phyloP scores from a whole-genome alignment of 73 alveolate species.

The Blepharisma japonicum region DNA sequence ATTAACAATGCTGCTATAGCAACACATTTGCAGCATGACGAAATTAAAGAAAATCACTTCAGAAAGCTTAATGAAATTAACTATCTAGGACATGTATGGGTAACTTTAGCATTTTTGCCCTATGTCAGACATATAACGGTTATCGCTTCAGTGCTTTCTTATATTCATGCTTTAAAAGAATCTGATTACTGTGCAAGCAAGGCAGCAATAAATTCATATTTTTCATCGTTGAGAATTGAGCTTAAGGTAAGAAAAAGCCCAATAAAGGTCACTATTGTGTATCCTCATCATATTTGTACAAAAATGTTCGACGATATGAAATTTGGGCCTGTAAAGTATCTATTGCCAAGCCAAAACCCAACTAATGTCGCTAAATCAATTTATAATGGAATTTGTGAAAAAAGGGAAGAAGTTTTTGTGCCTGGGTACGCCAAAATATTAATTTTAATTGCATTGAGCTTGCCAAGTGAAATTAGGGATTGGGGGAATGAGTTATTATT shows the following conservation, averaged over 20 bases:
- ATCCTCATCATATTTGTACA: slow-evolving; percentile 5
- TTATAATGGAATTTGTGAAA: slow-evolving; percentile 9
- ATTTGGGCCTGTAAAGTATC: background rate
- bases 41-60: background rate
- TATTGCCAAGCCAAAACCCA: background rate
- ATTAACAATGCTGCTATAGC: slow-evolving; percentile 17
- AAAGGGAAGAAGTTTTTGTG: slow-evolving; percentile 7
- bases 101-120: background rate
- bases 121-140: background rate
- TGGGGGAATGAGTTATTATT: no score
- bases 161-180: background rate
- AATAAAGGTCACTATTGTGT: background rate
- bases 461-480: background rate
- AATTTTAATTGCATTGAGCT: background rate
- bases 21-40: background rate
- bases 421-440: background rate
- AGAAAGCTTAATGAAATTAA: background rate
- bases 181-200: slow-evolving; percentile 19
- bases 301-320: background rate
- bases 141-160: background rate
- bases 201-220: background rate
- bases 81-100: slow-evolving; percentile 2
- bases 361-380: background rate
- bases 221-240: background rate
- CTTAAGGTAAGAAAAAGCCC: background rate